Evolutionary conservation across 371 early-diverging fungal genomes (phyloP).

Genomic region (Mortierella polycephala): DNA sequence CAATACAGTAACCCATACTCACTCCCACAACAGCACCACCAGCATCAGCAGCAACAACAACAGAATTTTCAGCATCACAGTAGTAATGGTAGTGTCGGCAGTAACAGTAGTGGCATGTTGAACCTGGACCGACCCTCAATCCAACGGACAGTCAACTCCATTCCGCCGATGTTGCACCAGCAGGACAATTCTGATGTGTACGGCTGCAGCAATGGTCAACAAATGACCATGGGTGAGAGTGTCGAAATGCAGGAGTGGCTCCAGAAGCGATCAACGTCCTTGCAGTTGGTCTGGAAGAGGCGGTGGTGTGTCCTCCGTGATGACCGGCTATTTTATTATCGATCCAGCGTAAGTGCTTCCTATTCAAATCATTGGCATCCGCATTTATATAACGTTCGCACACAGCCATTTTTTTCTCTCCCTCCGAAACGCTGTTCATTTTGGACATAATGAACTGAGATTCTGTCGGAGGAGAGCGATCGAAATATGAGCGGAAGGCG

Average conservation of each 20-base stretch:
- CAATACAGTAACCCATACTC: no score
- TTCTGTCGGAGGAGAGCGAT: no score
- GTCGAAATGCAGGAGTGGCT: constrained; percentile 50
- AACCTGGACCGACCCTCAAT: constrained; percentile 15
- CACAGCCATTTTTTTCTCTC: no score
- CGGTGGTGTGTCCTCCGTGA: constrained; percentile 54
- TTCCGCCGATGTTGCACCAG: constrained; percentile 22
- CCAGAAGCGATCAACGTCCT: constrained; percentile 42
- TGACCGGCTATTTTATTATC: constrained; percentile 30
- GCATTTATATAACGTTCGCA: no score
- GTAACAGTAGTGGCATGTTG: neutral
- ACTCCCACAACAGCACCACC: constrained; percentile 1
- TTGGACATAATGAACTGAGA: no score
- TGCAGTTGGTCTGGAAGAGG: constrained; percentile 51
- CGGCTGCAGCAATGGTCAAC: neutral
- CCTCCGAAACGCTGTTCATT: no score
- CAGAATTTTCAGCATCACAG: constrained; percentile 4
- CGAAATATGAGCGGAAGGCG: no score
- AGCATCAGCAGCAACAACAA: constrained; percentile 9
- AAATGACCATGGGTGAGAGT: constrained; percentile 13
- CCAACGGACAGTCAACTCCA: constrained; percentile 16
- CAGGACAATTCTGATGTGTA: neutral
- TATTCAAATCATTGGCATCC: no score
- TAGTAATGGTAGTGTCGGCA: neutral
- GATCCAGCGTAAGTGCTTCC: constrained; percentile 52